phyloP scores from a whole-genome alignment of 1,284 basidiomycete genomes.

The Leccinum holopus region DNA sequence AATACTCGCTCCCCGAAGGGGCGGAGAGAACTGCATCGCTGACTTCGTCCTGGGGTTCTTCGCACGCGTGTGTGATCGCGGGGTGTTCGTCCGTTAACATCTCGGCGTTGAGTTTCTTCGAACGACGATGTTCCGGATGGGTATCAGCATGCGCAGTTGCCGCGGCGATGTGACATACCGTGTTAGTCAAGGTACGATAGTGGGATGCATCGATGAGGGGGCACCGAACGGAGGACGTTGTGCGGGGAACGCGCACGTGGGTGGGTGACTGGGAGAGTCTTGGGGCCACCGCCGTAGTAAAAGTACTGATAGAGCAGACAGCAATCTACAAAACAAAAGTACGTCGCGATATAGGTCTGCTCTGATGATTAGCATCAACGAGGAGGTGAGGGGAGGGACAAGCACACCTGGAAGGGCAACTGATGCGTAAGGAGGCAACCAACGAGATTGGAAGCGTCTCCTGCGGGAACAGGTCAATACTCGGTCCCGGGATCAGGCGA shows the following conservation, averaged over 20 bases:
- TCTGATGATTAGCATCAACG: constrained; percentile 1
- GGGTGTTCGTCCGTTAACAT: constrained; percentile 23
- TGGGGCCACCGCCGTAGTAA: constrained; percentile 56
- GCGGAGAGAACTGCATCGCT: constrained; percentile 53
- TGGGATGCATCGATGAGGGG: constrained; percentile 53
- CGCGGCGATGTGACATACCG: constrained; percentile 67
- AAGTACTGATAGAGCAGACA: constrained; percentile 74
- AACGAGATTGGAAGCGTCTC: constrained; percentile 87
- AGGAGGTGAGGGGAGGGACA: constrained; percentile 3
- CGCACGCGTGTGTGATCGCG: constrained; percentile 9
- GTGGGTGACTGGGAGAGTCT: constrained; percentile 37
- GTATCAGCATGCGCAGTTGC: constrained; percentile 61
- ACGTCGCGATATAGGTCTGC: constrained; percentile 84
- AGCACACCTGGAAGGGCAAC: constrained; percentile 85
- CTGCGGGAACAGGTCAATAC: constrained; percentile 40
- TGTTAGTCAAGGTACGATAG: constrained; percentile 66
- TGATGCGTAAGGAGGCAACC: constrained; percentile 90
- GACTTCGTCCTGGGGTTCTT: constrained; percentile 49
- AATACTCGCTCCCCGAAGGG: constrained; percentile 69
- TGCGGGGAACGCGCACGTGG: constrained; percentile 43
- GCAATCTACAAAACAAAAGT: constrained; percentile 82
- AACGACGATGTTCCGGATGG: constrained; percentile 26
- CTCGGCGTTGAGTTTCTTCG: constrained; percentile 20
- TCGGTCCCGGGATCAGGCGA: not conserved
- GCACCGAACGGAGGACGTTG: constrained; percentile 44